phyloP scores from a whole-genome alignment of 768 basidiomycete genomes.

The Hemileccinum impolitum region DNA sequence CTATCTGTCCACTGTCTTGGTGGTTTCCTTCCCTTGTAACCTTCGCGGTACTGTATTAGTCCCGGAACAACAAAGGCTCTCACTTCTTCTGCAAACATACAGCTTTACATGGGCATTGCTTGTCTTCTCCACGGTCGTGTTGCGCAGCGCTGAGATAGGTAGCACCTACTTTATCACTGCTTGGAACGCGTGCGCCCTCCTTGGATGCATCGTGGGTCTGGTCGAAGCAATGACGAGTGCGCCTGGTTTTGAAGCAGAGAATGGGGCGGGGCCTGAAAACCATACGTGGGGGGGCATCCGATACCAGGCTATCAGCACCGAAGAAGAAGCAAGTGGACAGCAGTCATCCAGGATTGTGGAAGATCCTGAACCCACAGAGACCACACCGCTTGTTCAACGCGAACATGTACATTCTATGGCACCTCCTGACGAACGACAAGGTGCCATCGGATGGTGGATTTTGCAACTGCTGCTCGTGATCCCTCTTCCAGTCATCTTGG shows the following conservation, averaged over 20 bases:
- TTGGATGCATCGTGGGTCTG: constrained; percentile 38
- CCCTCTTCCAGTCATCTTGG: constrained; percentile 49
- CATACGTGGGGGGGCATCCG: constrained; percentile 12
- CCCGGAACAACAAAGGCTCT: constrained; percentile 46
- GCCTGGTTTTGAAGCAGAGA: constrained; percentile 9
- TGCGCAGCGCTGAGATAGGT: constrained; percentile 43
- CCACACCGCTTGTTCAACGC: constrained; percentile 50
- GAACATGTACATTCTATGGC: constrained; percentile 15
- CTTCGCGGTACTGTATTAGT: constrained; percentile 18
- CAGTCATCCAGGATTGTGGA: constrained; percentile 24
- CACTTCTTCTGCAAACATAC: constrained; percentile 52
- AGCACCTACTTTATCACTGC: constrained; percentile 55
- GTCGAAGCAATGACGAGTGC: constrained; percentile 33
- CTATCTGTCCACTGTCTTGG: constrained; percentile 45
- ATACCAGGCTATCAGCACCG: constrained; percentile 27
- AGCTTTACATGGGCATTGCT: constrained; percentile 58
- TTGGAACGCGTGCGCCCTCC: constrained; percentile 48
- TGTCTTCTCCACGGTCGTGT: constrained; percentile 44
- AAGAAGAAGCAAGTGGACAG: constrained; percentile 17
- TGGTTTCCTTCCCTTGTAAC: constrained; percentile 36
- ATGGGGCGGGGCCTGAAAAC: constrained; percentile 1
- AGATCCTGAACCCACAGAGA: constrained; percentile 48
- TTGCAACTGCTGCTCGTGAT: constrained; percentile 53
- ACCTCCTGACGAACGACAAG: constrained; percentile 9
- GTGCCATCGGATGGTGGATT: constrained; percentile 51